These are phyloP conservation scores for Aspergillus udagawae DNA, from an alignment of 2,329 filamentous ascomycete species.

Conservation along the genomic window DNA sequence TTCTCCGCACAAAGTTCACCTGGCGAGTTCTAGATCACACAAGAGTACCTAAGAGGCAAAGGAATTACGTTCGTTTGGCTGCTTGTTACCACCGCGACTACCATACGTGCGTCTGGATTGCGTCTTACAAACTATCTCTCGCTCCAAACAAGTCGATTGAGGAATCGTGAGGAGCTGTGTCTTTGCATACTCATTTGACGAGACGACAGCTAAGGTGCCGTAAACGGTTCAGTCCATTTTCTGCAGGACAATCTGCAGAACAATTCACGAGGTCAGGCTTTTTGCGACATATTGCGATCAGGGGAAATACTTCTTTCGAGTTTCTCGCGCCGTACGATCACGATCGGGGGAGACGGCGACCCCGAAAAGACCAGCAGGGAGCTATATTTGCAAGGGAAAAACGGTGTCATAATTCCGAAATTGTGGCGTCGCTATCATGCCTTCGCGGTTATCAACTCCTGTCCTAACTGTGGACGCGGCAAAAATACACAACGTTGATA, in stretches of 20 bases:
- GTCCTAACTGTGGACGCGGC: constrained; percentile 88
- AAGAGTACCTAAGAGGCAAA: background rate
- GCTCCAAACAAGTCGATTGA: background rate
- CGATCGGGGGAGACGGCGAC: constrained; percentile 42
- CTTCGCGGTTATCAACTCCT: constrained; percentile 74
- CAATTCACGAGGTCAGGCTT: constrained; percentile 9
- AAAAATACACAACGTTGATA: constrained; percentile 93
- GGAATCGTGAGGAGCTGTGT: background rate
- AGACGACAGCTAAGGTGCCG: constrained; percentile 18
- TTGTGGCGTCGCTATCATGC: constrained; percentile 57
- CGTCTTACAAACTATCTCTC: background rate
- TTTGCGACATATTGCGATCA: constrained; percentile 10
- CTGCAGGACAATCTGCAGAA: constrained; percentile 15
- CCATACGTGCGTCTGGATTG: background rate
- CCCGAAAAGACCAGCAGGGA: constrained; percentile 29
- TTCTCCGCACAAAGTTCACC: constrained; percentile 6
- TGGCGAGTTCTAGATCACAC: background rate
- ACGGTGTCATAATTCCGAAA: constrained; percentile 12
- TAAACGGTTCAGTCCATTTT: constrained; percentile 14
- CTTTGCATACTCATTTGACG: constrained; percentile 9
- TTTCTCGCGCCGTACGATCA: constrained; percentile 39
- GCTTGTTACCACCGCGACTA: background rate
- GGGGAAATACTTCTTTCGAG: constrained; percentile 16
- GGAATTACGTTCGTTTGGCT: background rate
- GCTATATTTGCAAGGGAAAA: constrained; percentile 4